Percentiles rank a stretch among this genome's conserved stretches.
Evolutionary conservation across 345 rosid species (phyloP).

Genomic region (Hibiscus trionum): DNA sequence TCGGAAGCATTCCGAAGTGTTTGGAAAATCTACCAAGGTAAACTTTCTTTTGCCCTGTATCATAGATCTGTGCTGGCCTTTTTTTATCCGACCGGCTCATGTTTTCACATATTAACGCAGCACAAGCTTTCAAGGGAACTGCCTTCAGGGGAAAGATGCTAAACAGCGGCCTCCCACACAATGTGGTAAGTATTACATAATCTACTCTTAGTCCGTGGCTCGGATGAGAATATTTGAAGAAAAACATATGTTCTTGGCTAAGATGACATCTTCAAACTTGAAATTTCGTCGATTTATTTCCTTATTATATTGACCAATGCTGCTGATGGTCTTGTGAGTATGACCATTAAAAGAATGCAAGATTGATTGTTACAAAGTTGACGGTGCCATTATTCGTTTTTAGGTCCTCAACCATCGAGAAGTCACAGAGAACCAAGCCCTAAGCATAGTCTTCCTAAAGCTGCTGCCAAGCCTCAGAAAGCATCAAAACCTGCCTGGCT

Average conservation of each 20-base stretch:
- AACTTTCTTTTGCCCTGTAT: slow-evolving; percentile 6
- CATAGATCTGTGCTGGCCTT: not conserved
- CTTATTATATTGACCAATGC: not conserved
- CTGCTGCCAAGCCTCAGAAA: slow-evolving; percentile 38
- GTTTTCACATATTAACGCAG: slow-evolving; percentile 28
- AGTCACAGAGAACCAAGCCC: slow-evolving; percentile 31
- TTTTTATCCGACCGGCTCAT: not conserved
- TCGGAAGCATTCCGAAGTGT: slow-evolving; percentile 84
- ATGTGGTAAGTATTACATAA: slow-evolving; percentile 48
- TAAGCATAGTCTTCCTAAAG: slow-evolving; percentile 42
- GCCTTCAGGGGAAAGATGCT: slow-evolving; percentile 51
- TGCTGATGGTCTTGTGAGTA: not conserved
- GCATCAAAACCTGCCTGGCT: slow-evolving; percentile 76
- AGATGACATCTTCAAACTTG: not conserved
- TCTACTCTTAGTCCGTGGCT: not conserved
- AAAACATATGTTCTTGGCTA: not conserved
- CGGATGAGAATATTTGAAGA: not conserved
- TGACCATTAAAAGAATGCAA: not conserved
- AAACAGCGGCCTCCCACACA: slow-evolving; percentile 59
- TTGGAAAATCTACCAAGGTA: slow-evolving; percentile 72
- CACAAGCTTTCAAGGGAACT: slow-evolving; percentile 85
- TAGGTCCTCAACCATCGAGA: slow-evolving; percentile 43
- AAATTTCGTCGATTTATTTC: not conserved
- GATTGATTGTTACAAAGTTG: slow-evolving; percentile 5
- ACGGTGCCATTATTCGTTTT: slow-evolving; percentile 8